Evolutionary conservation across 768 basidiomycete genomes (phyloP).

Genomic region (Dioszegia hungarica): DNA sequence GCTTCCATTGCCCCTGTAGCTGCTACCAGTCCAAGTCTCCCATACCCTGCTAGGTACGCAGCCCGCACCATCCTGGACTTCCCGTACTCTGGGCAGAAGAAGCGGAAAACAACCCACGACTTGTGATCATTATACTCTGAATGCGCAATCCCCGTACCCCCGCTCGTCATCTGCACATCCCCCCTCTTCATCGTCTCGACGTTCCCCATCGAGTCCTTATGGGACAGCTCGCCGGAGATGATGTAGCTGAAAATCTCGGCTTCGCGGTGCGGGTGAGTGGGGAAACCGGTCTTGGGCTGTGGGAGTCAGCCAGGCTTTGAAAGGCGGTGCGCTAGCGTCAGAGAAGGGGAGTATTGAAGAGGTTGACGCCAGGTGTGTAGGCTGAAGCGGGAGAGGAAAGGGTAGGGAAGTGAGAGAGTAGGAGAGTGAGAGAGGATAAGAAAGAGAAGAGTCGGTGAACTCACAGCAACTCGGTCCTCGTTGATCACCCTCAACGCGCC

Average conservation of each 20-base stretch:
- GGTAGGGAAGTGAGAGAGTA: too few species aligned
- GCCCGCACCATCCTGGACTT: too few species aligned
- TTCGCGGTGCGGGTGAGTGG: conserved; percentile 63
- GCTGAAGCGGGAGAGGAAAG: too few species aligned
- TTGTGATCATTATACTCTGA: conserved; percentile 57
- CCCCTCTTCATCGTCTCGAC: conserved; percentile 82
- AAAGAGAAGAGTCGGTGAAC: conserved; percentile 1
- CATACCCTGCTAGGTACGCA: too few species aligned
- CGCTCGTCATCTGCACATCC: conserved; percentile 82
- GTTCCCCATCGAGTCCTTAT: conserved; percentile 89
- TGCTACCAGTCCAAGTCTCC: too few species aligned
- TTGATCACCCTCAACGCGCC: conserved; percentile 83
- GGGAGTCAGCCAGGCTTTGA: neutral
- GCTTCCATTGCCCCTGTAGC: too few species aligned
- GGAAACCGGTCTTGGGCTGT: conserved; percentile 67
- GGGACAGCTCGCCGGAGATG: conserved; percentile 53
- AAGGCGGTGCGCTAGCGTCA: too few species aligned
- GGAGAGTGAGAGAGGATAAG: neutral
- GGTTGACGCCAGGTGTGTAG: too few species aligned
- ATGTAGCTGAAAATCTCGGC: conserved; percentile 92
- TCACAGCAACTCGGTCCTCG: conserved; percentile 53
- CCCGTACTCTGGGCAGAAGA: too few species aligned
- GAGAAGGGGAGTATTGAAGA: too few species aligned
- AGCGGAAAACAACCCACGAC: conserved; percentile 19
- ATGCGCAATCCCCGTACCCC: conserved; percentile 87